Conservation (phyloP, 2,329 filamentous ascomycete species). For the Myriosclerotinia duriaeana region DNA sequence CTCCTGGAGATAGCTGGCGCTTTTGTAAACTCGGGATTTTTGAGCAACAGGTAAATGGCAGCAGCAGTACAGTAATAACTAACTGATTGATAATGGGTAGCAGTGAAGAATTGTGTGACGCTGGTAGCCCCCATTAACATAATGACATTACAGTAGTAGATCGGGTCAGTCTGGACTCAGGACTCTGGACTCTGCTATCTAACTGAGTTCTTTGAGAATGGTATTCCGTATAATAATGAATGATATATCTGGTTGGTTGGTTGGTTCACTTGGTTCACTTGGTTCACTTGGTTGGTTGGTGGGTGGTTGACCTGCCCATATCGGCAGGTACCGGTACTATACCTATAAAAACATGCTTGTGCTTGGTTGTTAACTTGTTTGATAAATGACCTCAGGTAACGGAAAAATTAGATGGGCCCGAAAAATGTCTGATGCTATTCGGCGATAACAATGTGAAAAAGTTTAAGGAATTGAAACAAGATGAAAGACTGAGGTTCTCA, state of each 20-base stretch:
- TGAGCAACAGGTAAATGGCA: not conserved
- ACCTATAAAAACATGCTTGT: not conserved
- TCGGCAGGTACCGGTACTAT: too few species aligned
- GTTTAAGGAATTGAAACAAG: not conserved
- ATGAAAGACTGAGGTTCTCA: not conserved
- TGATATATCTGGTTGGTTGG: not conserved
- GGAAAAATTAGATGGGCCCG: constrained; percentile 3
- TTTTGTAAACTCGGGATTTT: too few species aligned
- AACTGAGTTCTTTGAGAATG: not conserved
- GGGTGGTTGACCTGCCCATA: too few species aligned
- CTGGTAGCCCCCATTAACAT: too few species aligned
- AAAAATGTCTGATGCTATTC: not conserved
- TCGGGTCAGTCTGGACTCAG: too few species aligned
- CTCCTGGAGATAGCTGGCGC: too few species aligned
- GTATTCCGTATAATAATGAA: too few species aligned
- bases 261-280: too few species aligned
- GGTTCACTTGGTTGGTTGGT: not conserved
- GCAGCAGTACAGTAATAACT: not conserved
- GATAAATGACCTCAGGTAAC: not conserved
- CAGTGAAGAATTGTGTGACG: not conserved
- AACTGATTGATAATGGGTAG: not conserved
- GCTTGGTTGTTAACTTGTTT: not conserved
- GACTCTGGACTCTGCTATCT: too few species aligned
- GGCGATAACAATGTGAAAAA: not conserved
- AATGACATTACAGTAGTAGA: too few species aligned